These are phyloP conservation scores for Pseudogymnoascus sp. DNA, from an alignment of 2,329 filamentous ascomycete species.

Conservation along the genomic window DNA sequence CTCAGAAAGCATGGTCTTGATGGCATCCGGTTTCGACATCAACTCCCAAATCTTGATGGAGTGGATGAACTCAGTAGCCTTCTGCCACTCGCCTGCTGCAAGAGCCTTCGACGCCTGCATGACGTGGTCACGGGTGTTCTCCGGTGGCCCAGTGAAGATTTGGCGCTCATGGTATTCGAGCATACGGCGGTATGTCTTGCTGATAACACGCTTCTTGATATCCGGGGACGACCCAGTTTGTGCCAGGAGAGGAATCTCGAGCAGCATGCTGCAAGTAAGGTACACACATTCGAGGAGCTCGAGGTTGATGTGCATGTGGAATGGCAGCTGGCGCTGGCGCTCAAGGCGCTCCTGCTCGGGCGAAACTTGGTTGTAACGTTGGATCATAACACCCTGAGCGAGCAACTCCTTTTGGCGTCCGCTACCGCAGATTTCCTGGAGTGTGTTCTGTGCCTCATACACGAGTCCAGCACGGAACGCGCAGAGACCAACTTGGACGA, in stretches of 20 bases:
- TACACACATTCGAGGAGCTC: conserved; percentile 98
- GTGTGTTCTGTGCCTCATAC: conserved; percentile 94
- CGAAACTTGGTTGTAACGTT: conserved; percentile 91
- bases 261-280: conserved; percentile 96
- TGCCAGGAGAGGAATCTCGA: conserved; percentile 94
- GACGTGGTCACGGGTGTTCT: conserved; percentile 98
- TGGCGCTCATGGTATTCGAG: conserved; percentile 99
- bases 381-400: conserved; percentile 96
- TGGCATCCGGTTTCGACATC: conserved; percentile 84
- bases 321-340: conserved; percentile 93
- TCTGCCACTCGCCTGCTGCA: conserved; percentile 97
- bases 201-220: conserved; percentile 94
- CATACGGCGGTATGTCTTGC: conserved; percentile 99
- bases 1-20: conserved; percentile 94
- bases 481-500: conserved; percentile 96
- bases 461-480: conserved; percentile 95
- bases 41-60: conserved; percentile 99
- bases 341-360: conserved; percentile 97
- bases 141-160: conserved; percentile 95
- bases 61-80: conserved; percentile 86
- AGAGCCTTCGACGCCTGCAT: conserved; percentile 98
- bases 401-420: conserved; percentile 96
- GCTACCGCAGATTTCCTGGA: conserved; percentile 96
- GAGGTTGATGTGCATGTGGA: conserved; percentile 99
- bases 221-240: conserved; percentile 96